Evolutionary conservation across 495 filamentous ascomycete genomes (phyloP).

Genomic region (Haplographium delicatum): DNA sequence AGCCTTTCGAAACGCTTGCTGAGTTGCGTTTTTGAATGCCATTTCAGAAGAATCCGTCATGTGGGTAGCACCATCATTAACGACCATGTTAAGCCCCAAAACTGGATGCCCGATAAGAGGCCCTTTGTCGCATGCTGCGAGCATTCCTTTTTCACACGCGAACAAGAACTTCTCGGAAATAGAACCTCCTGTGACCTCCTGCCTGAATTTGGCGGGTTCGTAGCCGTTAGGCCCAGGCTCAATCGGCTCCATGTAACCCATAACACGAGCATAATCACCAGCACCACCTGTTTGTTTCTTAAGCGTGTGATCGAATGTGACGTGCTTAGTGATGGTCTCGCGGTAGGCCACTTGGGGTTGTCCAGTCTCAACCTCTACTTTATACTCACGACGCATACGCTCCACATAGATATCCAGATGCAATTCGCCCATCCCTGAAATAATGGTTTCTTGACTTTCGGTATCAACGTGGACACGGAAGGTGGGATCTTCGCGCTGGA

Average conservation of each 20-base stretch:
- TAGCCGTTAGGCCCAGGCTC: slow-evolving; percentile 58
- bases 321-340: slow-evolving; percentile 75
- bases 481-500: slow-evolving; percentile 97
- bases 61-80: slow-evolving; percentile 97
- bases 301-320: slow-evolving; percentile 87
- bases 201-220: slow-evolving; percentile 57
- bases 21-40: slow-evolving; percentile 95
- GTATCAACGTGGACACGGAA: slow-evolving; percentile 90
- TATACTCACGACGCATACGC: slow-evolving; percentile 96
- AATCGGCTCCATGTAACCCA: slow-evolving; percentile 89
- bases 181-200: slow-evolving; percentile 79
- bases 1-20: slow-evolving; percentile 95
- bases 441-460: slow-evolving; percentile 92
- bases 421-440: slow-evolving; percentile 97
- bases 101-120: slow-evolving; percentile 92
- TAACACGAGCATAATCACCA: slow-evolving; percentile 91
- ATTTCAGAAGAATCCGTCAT: slow-evolving; percentile 98
- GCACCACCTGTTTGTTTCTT: slow-evolving; percentile 96
- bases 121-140: slow-evolving; percentile 76
- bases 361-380: slow-evolving; percentile 90
- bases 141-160: slow-evolving; percentile 95
- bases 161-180: slow-evolving; percentile 96
- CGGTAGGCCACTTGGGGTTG: slow-evolving; percentile 97
- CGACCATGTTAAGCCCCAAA: slow-evolving; percentile 80
- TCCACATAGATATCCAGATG: slow-evolving; percentile 98